Base-by-base conservation (phyloP, 2,329 filamentous ascomycete genomes). In the Fusarium nanum region DNA sequence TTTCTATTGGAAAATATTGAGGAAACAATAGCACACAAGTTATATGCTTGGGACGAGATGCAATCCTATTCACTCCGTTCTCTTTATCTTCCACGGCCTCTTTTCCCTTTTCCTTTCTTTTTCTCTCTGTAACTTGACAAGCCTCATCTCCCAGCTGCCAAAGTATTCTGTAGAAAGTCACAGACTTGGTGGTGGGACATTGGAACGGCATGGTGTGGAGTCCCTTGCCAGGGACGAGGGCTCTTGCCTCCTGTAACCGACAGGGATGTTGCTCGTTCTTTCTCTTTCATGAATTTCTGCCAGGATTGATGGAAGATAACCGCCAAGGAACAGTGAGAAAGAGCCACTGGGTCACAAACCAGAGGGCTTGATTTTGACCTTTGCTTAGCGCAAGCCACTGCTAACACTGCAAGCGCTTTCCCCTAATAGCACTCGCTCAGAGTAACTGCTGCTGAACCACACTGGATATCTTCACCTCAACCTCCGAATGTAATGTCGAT, bases 401-500 rank as follows among this genome's bases (percentile, higher is more conserved):
- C 50, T 45, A 14, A 28, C 40, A 11, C 52, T 53, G 45, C 30
- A 30, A 37, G 23, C 48, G 46, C 62, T 67, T 64, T 46, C 22
- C 63, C 68, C 22, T 18, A 71, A 34, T 56, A 34, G 50, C 32
- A 37, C 48, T 55, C 32, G 40, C 47, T 53, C 49, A 53, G 30
- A 54, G 47, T 54, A 50, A 62, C 11, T 25, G 25, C 23, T n/a
- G 41, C 42, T 23, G 16, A 50, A 37, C 34, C 34, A 37, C 18
- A 37, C 12, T 40, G 28, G 12, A 13, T 56, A 44, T 44, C 50
- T 67, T 67, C 41, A 59, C 67, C 49, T 70, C 32, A 42, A 64
- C 45, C 53, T 67, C 46, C 44, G 47, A 56, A 47, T 27, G 60
- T 60, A 62, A n/a, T 71, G 67, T 60, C 67, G 68, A 70, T 70